Percentiles rank a stretch among this genome's conserved stretches.
These are phyloP conservation scores for Salicornia ramosissima DNA, from an alignment of 148 eudicot genomes.

Conservation along the genomic window DNA sequence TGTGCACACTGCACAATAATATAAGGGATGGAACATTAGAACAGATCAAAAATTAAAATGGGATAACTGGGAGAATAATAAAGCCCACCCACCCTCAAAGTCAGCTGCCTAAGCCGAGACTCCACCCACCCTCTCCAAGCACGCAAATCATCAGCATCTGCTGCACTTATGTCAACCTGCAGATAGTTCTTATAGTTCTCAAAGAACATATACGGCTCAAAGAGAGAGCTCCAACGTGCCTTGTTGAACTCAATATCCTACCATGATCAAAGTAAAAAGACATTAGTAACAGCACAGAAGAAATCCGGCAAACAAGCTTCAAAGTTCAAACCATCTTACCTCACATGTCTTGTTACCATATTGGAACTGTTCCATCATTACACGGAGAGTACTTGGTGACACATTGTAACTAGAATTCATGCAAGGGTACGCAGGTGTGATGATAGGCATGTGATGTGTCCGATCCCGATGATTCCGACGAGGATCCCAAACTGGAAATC, in stretches of 20 bases:
- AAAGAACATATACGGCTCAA: slow-evolving; percentile 75
- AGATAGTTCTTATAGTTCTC: slow-evolving; percentile 80
- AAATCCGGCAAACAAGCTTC: slow-evolving; percentile 5
- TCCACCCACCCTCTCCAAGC: slow-evolving; percentile 98
- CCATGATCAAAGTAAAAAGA: not conserved
- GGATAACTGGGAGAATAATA: too few species aligned
- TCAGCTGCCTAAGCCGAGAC: slow-evolving; percentile 79
- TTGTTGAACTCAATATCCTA: slow-evolving; percentile 80
- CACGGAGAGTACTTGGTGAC: slow-evolving; percentile 73
- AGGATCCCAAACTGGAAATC: slow-evolving; percentile 86
- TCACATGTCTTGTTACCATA: slow-evolving; percentile 67
- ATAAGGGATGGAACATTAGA: too few species aligned
- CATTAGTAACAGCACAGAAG: not conserved
- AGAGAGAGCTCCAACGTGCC: slow-evolving; percentile 56
- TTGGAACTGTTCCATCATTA: slow-evolving; percentile 78
- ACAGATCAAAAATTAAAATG: too few species aligned
- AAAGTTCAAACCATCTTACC: slow-evolving; percentile 37
- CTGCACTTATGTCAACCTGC: slow-evolving; percentile 69
- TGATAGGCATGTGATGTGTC: slow-evolving; percentile 85
- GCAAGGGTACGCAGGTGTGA: slow-evolving; percentile 96
- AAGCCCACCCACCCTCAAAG: slow-evolving; percentile 57
- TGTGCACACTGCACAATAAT: not conserved
- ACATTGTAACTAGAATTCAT: slow-evolving; percentile 98
- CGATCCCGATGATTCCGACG: slow-evolving; percentile 77
- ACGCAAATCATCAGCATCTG: slow-evolving; percentile 62